phyloP scores from a whole-genome alignment of 2,329 filamentous ascomycete species.

The Fusarium hainanense region DNA sequence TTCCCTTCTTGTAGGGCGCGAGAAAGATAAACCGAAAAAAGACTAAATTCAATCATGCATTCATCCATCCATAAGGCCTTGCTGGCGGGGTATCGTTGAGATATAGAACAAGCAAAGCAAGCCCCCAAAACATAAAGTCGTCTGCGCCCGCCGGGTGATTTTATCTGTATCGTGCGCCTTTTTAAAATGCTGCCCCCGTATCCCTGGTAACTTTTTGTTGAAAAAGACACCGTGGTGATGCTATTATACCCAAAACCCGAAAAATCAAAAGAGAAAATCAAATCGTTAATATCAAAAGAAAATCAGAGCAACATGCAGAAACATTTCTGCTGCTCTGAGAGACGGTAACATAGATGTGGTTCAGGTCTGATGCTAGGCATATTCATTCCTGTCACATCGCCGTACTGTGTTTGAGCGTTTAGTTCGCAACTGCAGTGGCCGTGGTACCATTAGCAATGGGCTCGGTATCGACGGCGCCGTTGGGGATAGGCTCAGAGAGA shows the following conservation, averaged over 20 bases:
- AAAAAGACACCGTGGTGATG: slow-evolving; percentile 53
- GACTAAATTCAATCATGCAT: slow-evolving; percentile 41
- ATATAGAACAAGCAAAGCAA: slow-evolving; percentile 53
- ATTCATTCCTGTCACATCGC: background rate
- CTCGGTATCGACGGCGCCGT: slow-evolving; percentile 21
- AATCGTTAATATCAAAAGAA: slow-evolving; percentile 30
- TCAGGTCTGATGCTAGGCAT: slow-evolving; percentile 14
- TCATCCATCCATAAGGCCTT: slow-evolving; percentile 48
- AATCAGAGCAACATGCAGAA: slow-evolving; percentile 33
- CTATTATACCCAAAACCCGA: slow-evolving; percentile 40
- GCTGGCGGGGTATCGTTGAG: slow-evolving; percentile 55
- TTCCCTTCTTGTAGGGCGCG: slow-evolving; percentile 2
- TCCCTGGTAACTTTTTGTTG: slow-evolving; percentile 56
- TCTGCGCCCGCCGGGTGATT: slow-evolving; percentile 46
- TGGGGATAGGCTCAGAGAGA: slow-evolving; percentile 41
- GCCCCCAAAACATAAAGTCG: slow-evolving; percentile 47
- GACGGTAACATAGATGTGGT: slow-evolving; percentile 3
- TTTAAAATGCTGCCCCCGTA: slow-evolving; percentile 42
- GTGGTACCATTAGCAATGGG: slow-evolving; percentile 24
- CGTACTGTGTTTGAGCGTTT: slow-evolving; percentile 4
- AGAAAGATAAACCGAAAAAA: slow-evolving; percentile 10
- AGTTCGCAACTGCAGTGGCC: slow-evolving; percentile 29
- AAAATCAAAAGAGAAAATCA: slow-evolving; percentile 15
- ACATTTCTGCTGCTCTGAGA: slow-evolving; percentile 6
- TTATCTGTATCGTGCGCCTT: slow-evolving; percentile 43